Base-by-base conservation (phyloP, 2,329 filamentous ascomycete genomes). In the Neonectria neomacrospora region DNA sequence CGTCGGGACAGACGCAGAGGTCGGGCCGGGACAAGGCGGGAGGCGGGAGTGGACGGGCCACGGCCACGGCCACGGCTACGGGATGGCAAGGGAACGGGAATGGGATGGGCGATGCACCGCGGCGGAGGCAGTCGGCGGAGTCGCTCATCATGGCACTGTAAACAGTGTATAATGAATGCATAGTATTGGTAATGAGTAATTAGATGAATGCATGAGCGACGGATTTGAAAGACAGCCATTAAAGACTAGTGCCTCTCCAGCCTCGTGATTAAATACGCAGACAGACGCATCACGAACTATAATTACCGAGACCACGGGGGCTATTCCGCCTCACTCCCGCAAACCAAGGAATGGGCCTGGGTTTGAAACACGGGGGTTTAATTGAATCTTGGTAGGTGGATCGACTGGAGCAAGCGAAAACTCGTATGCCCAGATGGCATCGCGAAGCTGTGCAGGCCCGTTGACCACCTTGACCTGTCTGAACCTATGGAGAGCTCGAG, bases 131-230 rank as follows among this genome's bases (percentile, higher is more conserved):
- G 28, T 63, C 61, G 37, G 37, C 26, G 0, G 61, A 63, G 56
- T 63, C 61, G 16, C 56, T 63, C 50, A 58, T 58, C 54, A 58
- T 54, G 37, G 60, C 48, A 5, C 23, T 63, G 48, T 63, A 18
- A 52, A 28, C n/a, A n/a, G 2, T 34, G 4, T 23, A 32, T 10
- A 5, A 37, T 12, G 9, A 14, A 14, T 16, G 16, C 2, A 18
- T 7, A n/a, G 11, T 48, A 18, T 34, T 45, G 44, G 30, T 59
- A 44, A 61, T 20, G 59, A 55, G 45, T 57, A 61, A 44, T 51
- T 58, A 48, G 44, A 57, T 62, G 59, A 62, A 45, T 54, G 39
- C 44, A 57, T 54, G 59, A 57, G 42, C 30, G 26, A 48, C 45
- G 53, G 41, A 55, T 30, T n/a, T n/a, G n/a, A 37, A 30, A 23